These are phyloP conservation scores for Polytrichum commune DNA, from an alignment of 225 moss, liverwort and hornwort genomes.

Conservation along the genomic window DNA sequence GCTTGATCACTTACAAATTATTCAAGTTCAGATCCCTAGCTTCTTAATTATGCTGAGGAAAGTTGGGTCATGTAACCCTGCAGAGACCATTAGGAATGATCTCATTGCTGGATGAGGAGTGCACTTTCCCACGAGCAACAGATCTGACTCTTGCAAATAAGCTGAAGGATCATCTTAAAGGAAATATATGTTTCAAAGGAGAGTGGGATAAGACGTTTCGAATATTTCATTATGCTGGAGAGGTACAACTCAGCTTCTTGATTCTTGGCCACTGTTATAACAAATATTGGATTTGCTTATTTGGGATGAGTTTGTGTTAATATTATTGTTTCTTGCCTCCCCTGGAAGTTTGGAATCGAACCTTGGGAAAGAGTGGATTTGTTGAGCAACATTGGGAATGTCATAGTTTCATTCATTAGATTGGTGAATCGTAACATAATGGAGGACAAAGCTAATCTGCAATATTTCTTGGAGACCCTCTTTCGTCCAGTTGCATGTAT, in stretches of 20 bases:
- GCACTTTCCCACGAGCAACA: constrained; percentile 93
- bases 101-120: constrained; percentile 98
- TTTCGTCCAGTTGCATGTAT: too few relatives aligned
- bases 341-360: too few relatives aligned
- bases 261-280: not conserved
- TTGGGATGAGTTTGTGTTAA: not conserved
- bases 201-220: constrained; percentile 90
- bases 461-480: too few relatives aligned
- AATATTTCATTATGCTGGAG: constrained; percentile 97
- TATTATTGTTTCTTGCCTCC: too few relatives aligned
- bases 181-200: constrained; percentile 89
- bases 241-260: constrained; percentile 40
- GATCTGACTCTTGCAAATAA: constrained; percentile 83
- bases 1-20: too few relatives aligned
- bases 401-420: not conserved
- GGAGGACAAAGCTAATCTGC: too few relatives aligned
- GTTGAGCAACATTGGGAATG: too few relatives aligned
- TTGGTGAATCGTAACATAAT: not conserved
- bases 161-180: constrained; percentile 92
- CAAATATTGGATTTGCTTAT: constrained; percentile 3
- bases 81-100: constrained; percentile 98
- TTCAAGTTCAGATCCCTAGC: too few relatives aligned
- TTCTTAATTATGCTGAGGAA: constrained; percentile 3
- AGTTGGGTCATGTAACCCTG: constrained; percentile 9
- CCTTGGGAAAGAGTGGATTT: too few relatives aligned